These are phyloP conservation scores for Mucor plumbeus DNA, from an alignment of 371 early-diverging fungal species.

Conservation along the genomic window DNA sequence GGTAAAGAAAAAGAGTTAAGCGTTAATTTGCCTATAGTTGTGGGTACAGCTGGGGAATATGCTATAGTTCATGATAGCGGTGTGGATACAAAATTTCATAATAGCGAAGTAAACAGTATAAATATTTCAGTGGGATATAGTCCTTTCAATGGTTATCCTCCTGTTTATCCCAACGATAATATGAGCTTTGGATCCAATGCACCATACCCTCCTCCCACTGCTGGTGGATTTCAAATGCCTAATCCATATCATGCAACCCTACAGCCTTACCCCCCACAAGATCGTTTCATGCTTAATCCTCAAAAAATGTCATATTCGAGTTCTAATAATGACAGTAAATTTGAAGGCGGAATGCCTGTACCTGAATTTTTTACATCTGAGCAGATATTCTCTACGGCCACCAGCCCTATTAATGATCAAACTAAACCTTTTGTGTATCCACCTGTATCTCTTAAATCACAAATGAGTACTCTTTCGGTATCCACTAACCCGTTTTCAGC, in stretches of 20 bases:
- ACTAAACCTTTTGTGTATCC: not conserved
- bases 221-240: constrained; percentile 19
- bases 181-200: not conserved
- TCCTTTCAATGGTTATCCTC: not conserved
- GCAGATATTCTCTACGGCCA: not conserved
- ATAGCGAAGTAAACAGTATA: not conserved
- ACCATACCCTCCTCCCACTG: not conserved
- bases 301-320: not conserved
- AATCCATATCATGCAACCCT: not conserved
- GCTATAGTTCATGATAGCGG: not conserved
- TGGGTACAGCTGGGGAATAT: constrained; percentile 14
- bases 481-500: not conserved
- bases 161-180: not conserved
- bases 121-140: not conserved
- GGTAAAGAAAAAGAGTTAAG: constrained; percentile 10
- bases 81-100: not conserved
- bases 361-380: not conserved
- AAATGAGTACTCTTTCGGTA: not conserved
- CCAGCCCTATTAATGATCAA: not conserved
- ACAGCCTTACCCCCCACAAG: not conserved
- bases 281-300: not conserved
- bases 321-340: not conserved
- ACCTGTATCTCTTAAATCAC: not conserved
- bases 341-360: not conserved
- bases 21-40: constrained; percentile 13